Percentiles rank a stretch among this genome's conserved stretches.
Evolutionary conservation across 2,329 filamentous ascomycete genomes (phyloP).

Genomic region (Parastagonospora avenae): DNA sequence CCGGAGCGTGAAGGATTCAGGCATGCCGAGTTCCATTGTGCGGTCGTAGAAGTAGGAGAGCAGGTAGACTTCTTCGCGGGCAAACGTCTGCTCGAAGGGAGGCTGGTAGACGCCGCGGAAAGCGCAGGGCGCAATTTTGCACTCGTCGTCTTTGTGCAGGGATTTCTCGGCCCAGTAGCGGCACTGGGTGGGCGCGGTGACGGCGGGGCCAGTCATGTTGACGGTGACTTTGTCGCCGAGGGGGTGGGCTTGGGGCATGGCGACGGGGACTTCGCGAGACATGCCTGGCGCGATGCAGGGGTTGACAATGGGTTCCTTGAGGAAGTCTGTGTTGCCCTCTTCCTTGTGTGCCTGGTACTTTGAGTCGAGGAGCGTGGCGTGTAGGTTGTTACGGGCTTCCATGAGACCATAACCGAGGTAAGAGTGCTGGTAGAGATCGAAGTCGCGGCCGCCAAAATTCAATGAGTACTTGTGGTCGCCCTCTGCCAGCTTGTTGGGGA

Average conservation of each 20-base stretch:
- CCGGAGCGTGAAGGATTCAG: constrained; percentile 90
- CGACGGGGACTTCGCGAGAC: constrained; percentile 73
- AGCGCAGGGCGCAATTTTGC: constrained; percentile 87
- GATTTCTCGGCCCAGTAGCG: constrained; percentile 89
- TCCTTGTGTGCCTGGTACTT: constrained; percentile 66
- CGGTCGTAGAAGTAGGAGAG: constrained; percentile 99
- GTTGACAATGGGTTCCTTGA: constrained; percentile 73
- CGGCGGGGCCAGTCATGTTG: constrained; percentile 84
- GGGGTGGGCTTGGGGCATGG: constrained; percentile 68
- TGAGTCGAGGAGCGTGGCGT: constrained; percentile 74
- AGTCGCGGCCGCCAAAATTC: constrained; percentile 85
- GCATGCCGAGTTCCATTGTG: constrained; percentile 92
- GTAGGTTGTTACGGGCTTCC: constrained; percentile 87
- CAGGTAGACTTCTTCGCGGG: constrained; percentile 89
- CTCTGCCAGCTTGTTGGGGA: constrained; percentile 82
- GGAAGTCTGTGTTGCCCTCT: constrained; percentile 62
- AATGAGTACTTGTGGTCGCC: constrained; percentile 97
- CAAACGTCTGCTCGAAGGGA: constrained; percentile 87
- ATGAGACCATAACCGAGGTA: constrained; percentile 97
- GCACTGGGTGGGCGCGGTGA: constrained; percentile 81
- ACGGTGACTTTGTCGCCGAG: constrained; percentile 70
- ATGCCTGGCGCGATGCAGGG: constrained; percentile 86
- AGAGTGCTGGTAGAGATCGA: constrained; percentile 96
- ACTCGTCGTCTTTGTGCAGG: constrained; percentile 82
- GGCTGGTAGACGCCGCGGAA: constrained; percentile 98